Conservation (phyloP, 805 yeast genomes). For the Pichia cabralensis region DNA sequence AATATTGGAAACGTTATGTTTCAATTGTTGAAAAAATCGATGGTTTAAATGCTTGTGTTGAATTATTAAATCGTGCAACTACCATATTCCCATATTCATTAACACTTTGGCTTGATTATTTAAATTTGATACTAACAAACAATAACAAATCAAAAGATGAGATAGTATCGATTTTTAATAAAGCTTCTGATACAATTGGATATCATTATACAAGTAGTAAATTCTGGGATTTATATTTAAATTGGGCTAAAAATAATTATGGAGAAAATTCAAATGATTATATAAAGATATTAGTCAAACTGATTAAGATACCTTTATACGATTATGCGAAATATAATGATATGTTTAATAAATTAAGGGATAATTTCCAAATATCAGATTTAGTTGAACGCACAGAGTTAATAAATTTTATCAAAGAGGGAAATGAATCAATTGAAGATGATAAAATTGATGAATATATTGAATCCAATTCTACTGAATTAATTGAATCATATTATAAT, state of each 20-base stretch:
- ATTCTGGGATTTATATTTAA: slow-evolving; percentile 73
- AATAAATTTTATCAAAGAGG: slow-evolving; percentile 19
- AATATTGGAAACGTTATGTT: slow-evolving; percentile 55
- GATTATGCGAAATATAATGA: slow-evolving; percentile 75
- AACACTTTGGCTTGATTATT: slow-evolving; percentile 62
- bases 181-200: slow-evolving; percentile 48
- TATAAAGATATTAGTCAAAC: slow-evolving; percentile 32
- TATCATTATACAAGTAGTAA: slow-evolving; percentile 66
- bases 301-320: slow-evolving; percentile 61
- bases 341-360: slow-evolving; percentile 31
- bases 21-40: slow-evolving; percentile 44
- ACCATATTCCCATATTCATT: slow-evolving; percentile 44
- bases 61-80: slow-evolving; percentile 35
- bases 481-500: slow-evolving; percentile 35
- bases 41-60: slow-evolving; percentile 43
- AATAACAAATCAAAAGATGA: slow-evolving; percentile 26
- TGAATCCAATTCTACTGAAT: slow-evolving; percentile 12
- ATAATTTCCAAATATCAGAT: slow-evolving; percentile 26
- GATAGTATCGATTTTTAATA: slow-evolving; percentile 35
- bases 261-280: slow-evolving; percentile 29
- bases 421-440: slow-evolving; percentile 3
- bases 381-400: slow-evolving; percentile 23
- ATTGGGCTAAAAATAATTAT: slow-evolving; percentile 37
- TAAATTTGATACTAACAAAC: slow-evolving; percentile 39
- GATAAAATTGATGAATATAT: slow-evolving; percentile 2